Evolutionary conservation across 2,329 filamentous ascomycete genomes (phyloP), one percentile per base, ranked within the genome.

Genomic region (Fusarium subtropicale): DNA sequence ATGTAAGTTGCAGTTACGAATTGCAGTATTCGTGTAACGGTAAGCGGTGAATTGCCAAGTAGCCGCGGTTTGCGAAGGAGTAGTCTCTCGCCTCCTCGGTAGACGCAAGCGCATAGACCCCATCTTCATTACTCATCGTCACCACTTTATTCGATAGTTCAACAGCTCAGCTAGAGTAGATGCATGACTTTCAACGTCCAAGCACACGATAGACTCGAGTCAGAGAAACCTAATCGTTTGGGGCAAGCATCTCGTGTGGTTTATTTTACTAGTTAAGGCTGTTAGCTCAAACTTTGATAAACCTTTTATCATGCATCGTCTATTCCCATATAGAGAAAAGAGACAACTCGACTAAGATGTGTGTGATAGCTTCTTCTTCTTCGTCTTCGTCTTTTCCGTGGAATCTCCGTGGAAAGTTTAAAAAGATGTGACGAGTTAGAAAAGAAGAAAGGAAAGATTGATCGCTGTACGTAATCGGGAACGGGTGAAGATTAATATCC

Each of bases 61-160:
- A 71, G 46, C 55, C 68, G 68, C 68, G 68, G 52, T 71, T 61
- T 60, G 67, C 63, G 56, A 52, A 46, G 5, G 33, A 51, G 38
- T 11, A 11, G 6, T 8, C 18, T n/a, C 20, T 12, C 18, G 38
- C 33, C 53, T 61, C 47, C 20, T 48, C 22, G 22, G 33, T 44
- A 62, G 38, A 55, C 33, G 50, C 46, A 58, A 30, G 28, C 64
- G 64, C 65, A 42, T 60, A 56, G 60, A 48, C 63, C 38, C 10
- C 31, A 28, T 28, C 22, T 28, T 28, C 26, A 46, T 51, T 30
- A 30, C 38, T 28, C 36, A 33, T 48, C 47, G n/a, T 48, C 46
- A 22, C 36, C 11, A 39, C 36, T 8, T 20, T 12, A 39, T 39
- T 44, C 28, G 30, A 15, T 34, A 31, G 31, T 20, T 30, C 22